These are phyloP conservation scores for Purpureocillium lavendulum DNA, from an alignment of 2,329 filamentous ascomycete species.

Conservation along the genomic window DNA sequence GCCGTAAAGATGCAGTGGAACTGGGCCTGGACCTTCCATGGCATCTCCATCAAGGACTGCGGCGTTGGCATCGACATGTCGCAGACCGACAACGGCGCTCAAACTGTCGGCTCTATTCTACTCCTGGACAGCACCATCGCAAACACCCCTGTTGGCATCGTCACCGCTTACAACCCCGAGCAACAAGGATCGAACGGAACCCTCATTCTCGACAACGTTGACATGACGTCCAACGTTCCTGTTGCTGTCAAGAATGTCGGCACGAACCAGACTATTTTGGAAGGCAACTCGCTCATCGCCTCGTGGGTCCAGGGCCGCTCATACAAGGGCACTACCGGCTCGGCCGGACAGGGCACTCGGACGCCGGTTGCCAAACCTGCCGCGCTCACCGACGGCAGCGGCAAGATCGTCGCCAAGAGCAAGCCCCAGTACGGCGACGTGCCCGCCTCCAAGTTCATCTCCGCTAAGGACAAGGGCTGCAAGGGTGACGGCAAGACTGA, in stretches of 20 bases:
- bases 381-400: constrained; percentile 52
- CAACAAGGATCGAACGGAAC: constrained; percentile 67
- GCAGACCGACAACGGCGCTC: constrained; percentile 41
- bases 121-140: constrained; percentile 73
- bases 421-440: constrained; percentile 81
- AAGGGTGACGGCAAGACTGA: constrained; percentile 83
- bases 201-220: constrained; percentile 81
- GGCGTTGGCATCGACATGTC: constrained; percentile 74
- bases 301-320: constrained; percentile 75
- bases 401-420: constrained; percentile 70
- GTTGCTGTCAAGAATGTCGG: constrained; percentile 55
- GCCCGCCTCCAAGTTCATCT: constrained; percentile 63
- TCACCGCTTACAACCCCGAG: constrained; percentile 50
- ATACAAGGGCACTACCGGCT: constrained; percentile 45
- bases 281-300: constrained; percentile 58
- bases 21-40: constrained; percentile 80
- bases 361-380: constrained; percentile 52
- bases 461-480: constrained; percentile 73
- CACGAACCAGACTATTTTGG: constrained; percentile 53
- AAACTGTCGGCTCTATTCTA: constrained; percentile 79
- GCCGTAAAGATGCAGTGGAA: constrained; percentile 89
- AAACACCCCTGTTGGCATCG: constrained; percentile 60
- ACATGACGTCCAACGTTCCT: constrained; percentile 61
- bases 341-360: constrained; percentile 52
- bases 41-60: constrained; percentile 64